Conservation (phyloP, 352 stramenopile species). For the Globisporangium parvum region DNA sequence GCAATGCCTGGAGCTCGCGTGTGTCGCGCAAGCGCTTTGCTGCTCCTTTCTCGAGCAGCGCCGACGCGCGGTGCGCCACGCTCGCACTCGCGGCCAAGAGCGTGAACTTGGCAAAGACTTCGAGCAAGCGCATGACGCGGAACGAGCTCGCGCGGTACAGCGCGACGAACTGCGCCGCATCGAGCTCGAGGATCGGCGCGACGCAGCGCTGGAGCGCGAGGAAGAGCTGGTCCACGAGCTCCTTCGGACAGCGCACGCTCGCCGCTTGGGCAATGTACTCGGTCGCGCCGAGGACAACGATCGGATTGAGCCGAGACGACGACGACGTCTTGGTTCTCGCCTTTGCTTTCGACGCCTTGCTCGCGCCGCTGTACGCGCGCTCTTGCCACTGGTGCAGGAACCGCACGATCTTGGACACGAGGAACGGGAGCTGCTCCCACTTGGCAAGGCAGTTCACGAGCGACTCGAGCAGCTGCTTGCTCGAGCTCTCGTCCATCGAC, state of each 20-base stretch:
- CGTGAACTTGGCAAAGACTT: constrained; percentile 62
- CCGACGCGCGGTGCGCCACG: constrained; percentile 41
- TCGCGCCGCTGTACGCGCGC: constrained; percentile 23
- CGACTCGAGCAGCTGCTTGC: constrained; percentile 64
- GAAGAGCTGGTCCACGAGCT: constrained; percentile 42
- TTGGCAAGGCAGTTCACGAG: constrained; percentile 75
- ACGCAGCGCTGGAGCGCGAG: constrained; percentile 33
- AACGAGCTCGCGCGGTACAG: constrained; percentile 51
- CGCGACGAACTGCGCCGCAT: constrained; percentile 29
- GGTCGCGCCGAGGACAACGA: constrained; percentile 52
- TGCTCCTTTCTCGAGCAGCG: constrained; percentile 35
- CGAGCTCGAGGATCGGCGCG: constrained; percentile 37
- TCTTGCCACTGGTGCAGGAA: constrained; percentile 55
- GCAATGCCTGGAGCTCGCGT: constrained; percentile 36
- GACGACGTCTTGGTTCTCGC: constrained; percentile 19
- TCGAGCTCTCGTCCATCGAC: constrained; percentile 66
- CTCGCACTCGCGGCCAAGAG: constrained; percentile 45
- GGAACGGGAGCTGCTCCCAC: constrained; percentile 66
- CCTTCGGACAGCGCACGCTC: constrained; percentile 36
- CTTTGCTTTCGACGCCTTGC: constrained; percentile 31
- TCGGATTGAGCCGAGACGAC: constrained; percentile 38
- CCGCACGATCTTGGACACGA: constrained; percentile 52
- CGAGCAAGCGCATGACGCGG: constrained; percentile 54
- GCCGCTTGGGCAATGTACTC: constrained; percentile 61
- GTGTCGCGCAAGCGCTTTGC: constrained; percentile 31